Evolutionary conservation across 169 alveolate genomes (phyloP).

Genomic region (Hammondia hammondi): DNA sequence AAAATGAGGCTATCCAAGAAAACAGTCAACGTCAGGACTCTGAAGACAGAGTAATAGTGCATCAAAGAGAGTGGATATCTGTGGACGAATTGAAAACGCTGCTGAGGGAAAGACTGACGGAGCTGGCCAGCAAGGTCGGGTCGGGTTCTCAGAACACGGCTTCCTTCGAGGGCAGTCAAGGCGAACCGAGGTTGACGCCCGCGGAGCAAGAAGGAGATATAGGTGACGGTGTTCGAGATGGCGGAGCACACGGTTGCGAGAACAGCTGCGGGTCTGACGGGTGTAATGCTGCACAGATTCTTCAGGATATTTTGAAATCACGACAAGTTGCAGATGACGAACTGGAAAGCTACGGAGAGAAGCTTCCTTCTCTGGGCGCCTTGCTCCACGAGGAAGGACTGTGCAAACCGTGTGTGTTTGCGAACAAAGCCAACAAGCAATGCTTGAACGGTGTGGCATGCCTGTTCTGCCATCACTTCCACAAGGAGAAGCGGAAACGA

Average conservation of each 20-base stretch:
- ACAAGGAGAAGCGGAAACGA: constrained; percentile 30
- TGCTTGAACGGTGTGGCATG: constrained; percentile 30
- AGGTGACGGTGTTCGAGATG: background rate
- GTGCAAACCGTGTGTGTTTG: constrained; percentile 42
- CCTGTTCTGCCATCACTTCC: constrained; percentile 29
- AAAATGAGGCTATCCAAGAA: too few species aligned
- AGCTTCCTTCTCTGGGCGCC: constrained; percentile 32
- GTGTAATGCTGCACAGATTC: constrained; percentile 17
- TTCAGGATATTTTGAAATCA: background rate
- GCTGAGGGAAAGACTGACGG: constrained; percentile 6
- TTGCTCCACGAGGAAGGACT: constrained; percentile 38
- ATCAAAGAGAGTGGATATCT: constrained; percentile 11
- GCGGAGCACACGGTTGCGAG: background rate
- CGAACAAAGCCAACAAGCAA: constrained; percentile 28
- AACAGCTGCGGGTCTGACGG: background rate
- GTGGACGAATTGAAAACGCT: background rate
- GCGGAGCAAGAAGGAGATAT: background rate
- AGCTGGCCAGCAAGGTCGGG: background rate
- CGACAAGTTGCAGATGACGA: constrained; percentile 32
- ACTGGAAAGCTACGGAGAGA: background rate
- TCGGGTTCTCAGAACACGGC: too few species aligned
- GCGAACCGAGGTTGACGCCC: too few species aligned
- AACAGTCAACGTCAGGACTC: background rate
- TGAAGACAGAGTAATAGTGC: background rate
- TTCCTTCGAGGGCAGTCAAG: too few species aligned